Evolutionary conservation across 768 basidiomycete genomes (phyloP), one percentile per base, ranked within the genome.

Genomic region (Mycena amicta): DNA sequence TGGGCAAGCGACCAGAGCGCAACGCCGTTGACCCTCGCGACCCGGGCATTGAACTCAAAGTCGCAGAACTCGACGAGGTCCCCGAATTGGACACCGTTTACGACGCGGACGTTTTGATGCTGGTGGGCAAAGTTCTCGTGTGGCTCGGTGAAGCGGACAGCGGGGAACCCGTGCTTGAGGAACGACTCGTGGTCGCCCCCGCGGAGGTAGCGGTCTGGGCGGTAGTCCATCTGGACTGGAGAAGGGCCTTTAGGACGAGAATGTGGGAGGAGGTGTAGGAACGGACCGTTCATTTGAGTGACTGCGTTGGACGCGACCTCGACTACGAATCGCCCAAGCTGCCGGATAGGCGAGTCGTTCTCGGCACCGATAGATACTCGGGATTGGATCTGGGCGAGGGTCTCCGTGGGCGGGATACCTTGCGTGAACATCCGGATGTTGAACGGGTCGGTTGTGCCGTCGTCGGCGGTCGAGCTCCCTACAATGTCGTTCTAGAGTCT

Each of bases 71-170:
- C 77, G 45, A 70, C 64, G 45, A 83, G 76, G 67, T 85, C 83
- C 31, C 83, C 83, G 62, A 82, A 83, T 65, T 84, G 82, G n/a
- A 77, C 66, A 6, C 81, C 82, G 31, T 80, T 73, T 31, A 68
- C 72, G 43, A 85, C 75, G 25, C 82, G 78, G 41, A 80, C 74
- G 64, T 85, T 77, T 67, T 85, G 83, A 66, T 84, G 81, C 67
- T 85, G 82, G 64, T 83, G 82, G 30, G 79, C 80, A 65, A 82
- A 83, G 66, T 84, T 77, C 67, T 85, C 82, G 66, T 80, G 71
- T 6, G 82, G 83, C 60, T 84, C 83, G 1, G 81, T 83, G 72
- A 83, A 84, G 25, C 82, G 78, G 25, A 82, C 78, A 0, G 83
- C 83, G 11, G 83, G 72, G 71, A 78, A 83, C 13, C 82, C 83